A percentile compares a stretch with the other conserved stretches of the same genome.
phyloP scores from a whole-genome alignment of 2,329 filamentous ascomycete species.

The Apiospora malaysiana region DNA sequence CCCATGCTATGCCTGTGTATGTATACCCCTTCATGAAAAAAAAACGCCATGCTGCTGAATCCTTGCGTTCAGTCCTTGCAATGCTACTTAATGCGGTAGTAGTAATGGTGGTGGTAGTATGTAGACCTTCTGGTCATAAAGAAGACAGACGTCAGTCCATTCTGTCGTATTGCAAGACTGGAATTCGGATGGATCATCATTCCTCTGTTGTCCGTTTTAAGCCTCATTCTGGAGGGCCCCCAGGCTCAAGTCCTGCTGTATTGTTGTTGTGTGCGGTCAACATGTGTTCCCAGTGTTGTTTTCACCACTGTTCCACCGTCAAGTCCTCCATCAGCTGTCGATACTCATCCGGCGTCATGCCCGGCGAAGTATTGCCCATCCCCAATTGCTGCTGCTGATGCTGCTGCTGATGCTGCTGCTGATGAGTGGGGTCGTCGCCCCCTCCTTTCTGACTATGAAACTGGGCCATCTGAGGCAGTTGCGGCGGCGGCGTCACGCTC shows the following conservation, averaged over 20 bases:
- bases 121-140: background rate
- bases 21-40: background rate
- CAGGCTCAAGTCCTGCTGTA: background rate
- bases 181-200: background rate
- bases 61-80: background rate
- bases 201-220: background rate
- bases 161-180: background rate
- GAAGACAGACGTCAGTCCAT: background rate
- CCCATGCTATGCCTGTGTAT: background rate
- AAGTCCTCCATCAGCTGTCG: background rate
- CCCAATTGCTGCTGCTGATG: background rate
- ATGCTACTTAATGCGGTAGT: background rate
- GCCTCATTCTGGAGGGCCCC: background rate
- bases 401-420: background rate
- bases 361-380: background rate
- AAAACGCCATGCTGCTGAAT: slow-evolving; percentile 5
- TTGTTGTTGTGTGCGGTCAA: background rate
- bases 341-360: background rate
- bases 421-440: background rate
- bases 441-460: background rate
- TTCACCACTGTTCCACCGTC: background rate
- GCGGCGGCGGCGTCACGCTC: background rate
- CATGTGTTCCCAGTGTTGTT: background rate
- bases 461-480: background rate
- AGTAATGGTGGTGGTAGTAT: background rate